A percentile compares a stretch with the other conserved stretches of the same genome.
These are phyloP conservation scores for Daldinia decipiens DNA, from an alignment of 495 filamentous ascomycete genomes.

Conservation along the genomic window DNA sequence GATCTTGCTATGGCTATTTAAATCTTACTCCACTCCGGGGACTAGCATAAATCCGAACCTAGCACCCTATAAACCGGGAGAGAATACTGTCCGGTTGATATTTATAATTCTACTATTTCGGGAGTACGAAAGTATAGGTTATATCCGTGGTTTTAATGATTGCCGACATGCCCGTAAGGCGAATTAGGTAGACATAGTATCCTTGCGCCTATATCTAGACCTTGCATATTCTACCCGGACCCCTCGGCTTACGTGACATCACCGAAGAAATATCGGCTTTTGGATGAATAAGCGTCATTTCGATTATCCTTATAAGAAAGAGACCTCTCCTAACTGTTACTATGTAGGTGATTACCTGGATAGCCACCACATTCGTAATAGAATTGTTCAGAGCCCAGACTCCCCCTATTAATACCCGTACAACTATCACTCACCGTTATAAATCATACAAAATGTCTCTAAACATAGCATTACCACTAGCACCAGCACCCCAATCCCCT, in stretches of 20 bases:
- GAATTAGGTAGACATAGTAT: neutral
- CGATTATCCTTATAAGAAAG: neutral
- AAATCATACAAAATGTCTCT: neutral
- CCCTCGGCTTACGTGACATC: neutral
- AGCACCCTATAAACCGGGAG: neutral
- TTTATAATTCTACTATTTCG: neutral
- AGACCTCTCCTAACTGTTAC: neutral
- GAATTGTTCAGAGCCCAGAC: neutral
- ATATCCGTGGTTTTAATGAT: too few relatives aligned
- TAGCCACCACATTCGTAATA: neutral
- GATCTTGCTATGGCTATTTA: neutral
- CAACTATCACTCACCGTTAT: neutral
- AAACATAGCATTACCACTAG: slow-evolving; percentile 24
- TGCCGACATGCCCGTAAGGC: neutral
- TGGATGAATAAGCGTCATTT: neutral
- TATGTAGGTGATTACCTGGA: neutral
- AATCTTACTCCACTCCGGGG: neutral
- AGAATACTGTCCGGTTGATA: neutral
- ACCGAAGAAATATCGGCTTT: neutral
- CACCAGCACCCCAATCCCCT: slow-evolving; percentile 56
- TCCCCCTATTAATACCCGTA: neutral
- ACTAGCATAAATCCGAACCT: neutral
- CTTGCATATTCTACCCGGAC: neutral
- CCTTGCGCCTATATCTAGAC: neutral
- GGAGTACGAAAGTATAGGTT: neutral